Base-by-base conservation (phyloP, 164 flowering plant species). In the Umbilicus rupestris region DNA sequence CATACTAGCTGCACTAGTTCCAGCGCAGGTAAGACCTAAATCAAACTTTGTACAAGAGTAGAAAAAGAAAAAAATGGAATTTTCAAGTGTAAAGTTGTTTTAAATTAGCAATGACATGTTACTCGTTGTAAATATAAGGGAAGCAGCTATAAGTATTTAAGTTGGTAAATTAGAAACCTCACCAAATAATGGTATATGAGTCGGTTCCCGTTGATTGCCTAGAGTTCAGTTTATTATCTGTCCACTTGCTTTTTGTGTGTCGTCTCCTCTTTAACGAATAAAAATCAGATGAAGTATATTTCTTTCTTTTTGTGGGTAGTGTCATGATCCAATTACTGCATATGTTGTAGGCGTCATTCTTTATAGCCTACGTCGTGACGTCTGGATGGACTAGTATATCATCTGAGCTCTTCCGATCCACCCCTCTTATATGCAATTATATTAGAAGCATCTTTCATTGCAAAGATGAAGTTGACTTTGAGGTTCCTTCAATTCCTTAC, bases 1-100 rank as follows among this genome's bases (percentile, higher is more conserved):
- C 45, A 63, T 70, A 64, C 80, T 93, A 65, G 98, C 97, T 47
- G 78, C 74, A 65, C 92, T 81, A 57, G 96, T 93, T 72, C 97
- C 98, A 39, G 84, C 79, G 41, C 98, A 93, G 91, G 98, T 90
- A 63, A 80, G 63, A 42, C 30, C 41, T 59, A 41, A 15, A 55
- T 39, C 52, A 33, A 20, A 20, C 37, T 65, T 71, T 3, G 16
- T 64, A 2, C 30, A 24, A 1, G 30, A 58, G 37, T 3, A 35
- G 28, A 29, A 30, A 1, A 46, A 57, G 7, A 35, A 20, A 29
- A 30, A 1, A 46, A 57, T 31, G 7, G 4, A 5, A 5, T 7
- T 35, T 35, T 35, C 7, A 7, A 7, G 37, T 35, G 37, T 35
- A 35, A 35, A 35, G 7, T 35, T 35, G 37, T 35, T 35, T 3